Evolutionary conservation across 805 yeast genomes (phyloP), one percentile per base, ranked within the genome.

Genomic region (Zygosaccharomyces siamensis): DNA sequence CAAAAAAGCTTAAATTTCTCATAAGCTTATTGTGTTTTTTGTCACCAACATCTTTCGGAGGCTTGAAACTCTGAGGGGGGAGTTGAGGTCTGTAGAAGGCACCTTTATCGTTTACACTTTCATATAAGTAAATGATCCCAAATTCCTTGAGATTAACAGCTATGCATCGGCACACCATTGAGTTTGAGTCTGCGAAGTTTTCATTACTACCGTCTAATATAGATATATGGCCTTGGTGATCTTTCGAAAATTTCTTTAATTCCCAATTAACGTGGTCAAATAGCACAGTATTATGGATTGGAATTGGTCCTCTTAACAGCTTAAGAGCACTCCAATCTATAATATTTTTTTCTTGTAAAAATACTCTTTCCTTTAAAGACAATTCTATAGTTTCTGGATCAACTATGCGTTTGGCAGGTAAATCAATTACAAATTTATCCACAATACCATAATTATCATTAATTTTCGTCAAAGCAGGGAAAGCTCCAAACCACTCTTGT

Each of bases 321-420:
- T 41, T 41, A 3, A 41, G 37, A n/a, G 24, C 26, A 16, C 30
- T 41, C 44, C 47, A 36, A 31, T 38, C 41, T 8, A 44, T 28
- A 21, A 20, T 18, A 18, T 38, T 23, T 18, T 24, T 27, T 11
- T 5, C 31, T 12, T 6, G 31, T 16, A 44, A 14, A 7, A 27
- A 16, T 27, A 27, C 42, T 20, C 18, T 26, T 28, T 44, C 41
- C 14, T n/a, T 10, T 30, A 18, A 5, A 5, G 8, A 35, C 20
- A 27, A 18, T 20, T 27, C 21, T 12, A 14, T 16, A 10, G 14
- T 44, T 26, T 28, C 28, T 11, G 39, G 40, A 44, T 44, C 42
- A 14, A 37, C 28, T 27, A 37, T 27, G n/a, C 14, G 14, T 23
- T 16, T 24, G 7, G 47, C 23, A 7, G 30, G 35, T 20, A 43